phyloP scores from a whole-genome alignment of 2,329 filamentous ascomycete species.

The Paecilomyces niveus region DNA sequence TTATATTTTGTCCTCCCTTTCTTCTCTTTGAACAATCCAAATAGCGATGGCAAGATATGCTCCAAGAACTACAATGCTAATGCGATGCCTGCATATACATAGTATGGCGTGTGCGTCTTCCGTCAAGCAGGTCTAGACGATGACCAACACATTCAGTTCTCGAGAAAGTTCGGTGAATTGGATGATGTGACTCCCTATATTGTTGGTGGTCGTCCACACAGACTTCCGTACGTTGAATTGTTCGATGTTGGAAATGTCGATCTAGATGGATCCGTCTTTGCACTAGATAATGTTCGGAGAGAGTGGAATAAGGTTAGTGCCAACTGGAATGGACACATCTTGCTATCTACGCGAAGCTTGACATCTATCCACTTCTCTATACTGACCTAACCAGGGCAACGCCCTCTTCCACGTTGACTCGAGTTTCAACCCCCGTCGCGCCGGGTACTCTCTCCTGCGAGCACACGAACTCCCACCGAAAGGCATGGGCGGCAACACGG shows the following conservation, averaged over 20 bases:
- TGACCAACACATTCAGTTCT: conserved; percentile 45
- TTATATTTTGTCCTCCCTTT: conserved; percentile 1
- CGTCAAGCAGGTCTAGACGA: conserved; percentile 46
- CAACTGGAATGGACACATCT: neutral
- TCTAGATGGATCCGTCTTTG: conserved; percentile 39
- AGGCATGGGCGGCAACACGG: conserved; percentile 44
- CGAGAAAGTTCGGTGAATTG: conserved; percentile 46
- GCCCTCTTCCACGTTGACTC: conserved; percentile 50
- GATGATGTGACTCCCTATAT: conserved; percentile 49
- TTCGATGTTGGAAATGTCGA: conserved; percentile 54
- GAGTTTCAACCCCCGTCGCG: conserved; percentile 49
- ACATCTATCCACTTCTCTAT: neutral
- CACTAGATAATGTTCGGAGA: conserved; percentile 33
- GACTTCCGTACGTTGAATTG: conserved; percentile 44
- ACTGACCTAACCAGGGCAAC: conserved; percentile 33
- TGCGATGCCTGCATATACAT: neutral
- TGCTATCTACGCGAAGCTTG: too few species aligned
- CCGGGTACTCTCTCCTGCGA: conserved; percentile 46
- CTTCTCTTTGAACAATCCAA: neutral
- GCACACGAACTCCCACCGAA: conserved; percentile 45
- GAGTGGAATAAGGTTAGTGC: conserved; percentile 33
- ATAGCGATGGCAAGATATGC: too few species aligned
- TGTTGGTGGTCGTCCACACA: conserved; percentile 38
- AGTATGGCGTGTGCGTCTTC: conserved; percentile 50
- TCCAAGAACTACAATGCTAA: neutral